Evolutionary conservation across 192 early-diverging fungal species (phyloP).

Genomic region (Coemansia asiatica): DNA sequence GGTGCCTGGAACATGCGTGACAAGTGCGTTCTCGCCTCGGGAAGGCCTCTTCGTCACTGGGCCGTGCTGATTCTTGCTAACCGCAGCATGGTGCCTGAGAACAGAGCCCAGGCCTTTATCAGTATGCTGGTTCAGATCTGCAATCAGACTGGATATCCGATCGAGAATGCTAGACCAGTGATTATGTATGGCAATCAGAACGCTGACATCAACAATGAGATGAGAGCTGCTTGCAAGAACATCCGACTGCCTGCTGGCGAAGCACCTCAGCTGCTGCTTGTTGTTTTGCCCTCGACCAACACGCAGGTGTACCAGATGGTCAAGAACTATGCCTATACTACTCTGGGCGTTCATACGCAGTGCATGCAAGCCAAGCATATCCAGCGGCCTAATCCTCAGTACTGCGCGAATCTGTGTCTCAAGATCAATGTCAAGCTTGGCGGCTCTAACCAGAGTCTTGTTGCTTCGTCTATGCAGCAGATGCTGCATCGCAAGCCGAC

Average conservation of each 20-base stretch:
- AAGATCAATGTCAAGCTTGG: constrained; percentile 95
- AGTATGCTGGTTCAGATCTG: constrained; percentile 71
- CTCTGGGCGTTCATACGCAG: constrained; percentile 86
- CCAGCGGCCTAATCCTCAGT: constrained; percentile 75
- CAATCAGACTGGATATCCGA: constrained; percentile 68
- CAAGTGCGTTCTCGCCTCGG: constrained; percentile 68
- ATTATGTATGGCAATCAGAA: constrained; percentile 56
- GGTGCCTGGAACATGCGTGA: constrained; percentile 90
- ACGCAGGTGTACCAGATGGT: constrained; percentile 80
- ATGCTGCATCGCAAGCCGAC: constrained; percentile 75
- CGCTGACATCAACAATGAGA: constrained; percentile 66
- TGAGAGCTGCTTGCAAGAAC: constrained; percentile 70
- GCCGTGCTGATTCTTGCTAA: constrained; percentile 75
- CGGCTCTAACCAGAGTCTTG: constrained; percentile 78
- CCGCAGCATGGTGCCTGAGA: constrained; percentile 54
- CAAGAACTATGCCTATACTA: constrained; percentile 87
- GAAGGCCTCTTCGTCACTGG: constrained; percentile 77
- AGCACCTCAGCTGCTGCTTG: constrained; percentile 79
- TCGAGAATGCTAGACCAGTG: constrained; percentile 50
- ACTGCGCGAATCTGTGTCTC: constrained; percentile 92
- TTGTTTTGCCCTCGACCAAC: constrained; percentile 79
- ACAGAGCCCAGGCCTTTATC: constrained; percentile 70
- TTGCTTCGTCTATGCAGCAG: constrained; percentile 35
- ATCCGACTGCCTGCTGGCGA: constrained; percentile 62
- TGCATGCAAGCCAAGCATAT: constrained; percentile 86